Evolutionary conservation across 176 grass and related monocot genomes (phyloP).

Genomic region (Ensete ventricosum): DNA sequence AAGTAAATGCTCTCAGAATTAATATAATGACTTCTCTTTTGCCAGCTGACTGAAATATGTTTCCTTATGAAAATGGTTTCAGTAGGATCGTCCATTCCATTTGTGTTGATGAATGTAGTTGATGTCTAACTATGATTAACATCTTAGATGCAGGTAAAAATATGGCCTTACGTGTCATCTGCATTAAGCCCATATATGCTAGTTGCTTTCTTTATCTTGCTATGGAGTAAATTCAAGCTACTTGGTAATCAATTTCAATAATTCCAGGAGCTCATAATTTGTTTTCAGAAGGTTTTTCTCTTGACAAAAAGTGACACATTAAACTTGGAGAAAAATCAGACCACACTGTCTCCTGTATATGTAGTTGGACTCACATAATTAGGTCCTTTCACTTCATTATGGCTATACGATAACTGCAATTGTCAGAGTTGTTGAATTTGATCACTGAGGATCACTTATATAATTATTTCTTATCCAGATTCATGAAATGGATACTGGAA

Average conservation of each 20-base stretch:
- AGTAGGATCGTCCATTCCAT: not conserved
- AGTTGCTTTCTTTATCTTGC: not conserved
- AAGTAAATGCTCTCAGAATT: no score
- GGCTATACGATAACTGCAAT: not conserved
- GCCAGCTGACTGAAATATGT: no score
- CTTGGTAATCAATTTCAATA: not conserved
- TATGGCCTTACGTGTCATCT: not conserved
- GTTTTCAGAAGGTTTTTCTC: not conserved
- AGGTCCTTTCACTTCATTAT: not conserved
- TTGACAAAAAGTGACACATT: not conserved
- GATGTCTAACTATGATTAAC: not conserved
- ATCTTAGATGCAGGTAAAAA: not conserved
- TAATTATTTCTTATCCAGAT: not conserved
- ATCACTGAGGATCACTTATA: not conserved
- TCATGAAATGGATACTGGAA: not conserved
- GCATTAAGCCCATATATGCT: not conserved
- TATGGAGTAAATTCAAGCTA: not conserved
- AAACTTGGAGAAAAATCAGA: not conserved
- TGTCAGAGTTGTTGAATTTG: not conserved
- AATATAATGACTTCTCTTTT: no score
- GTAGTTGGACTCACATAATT: not conserved
- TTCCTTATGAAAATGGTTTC: no score
- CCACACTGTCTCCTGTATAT: not conserved
- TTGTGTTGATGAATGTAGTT: not conserved
- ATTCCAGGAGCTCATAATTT: not conserved